These are phyloP conservation scores for Cladosporium sp. DNA, from an alignment of 2,329 filamentous ascomycete genomes.

Conservation along the genomic window DNA sequence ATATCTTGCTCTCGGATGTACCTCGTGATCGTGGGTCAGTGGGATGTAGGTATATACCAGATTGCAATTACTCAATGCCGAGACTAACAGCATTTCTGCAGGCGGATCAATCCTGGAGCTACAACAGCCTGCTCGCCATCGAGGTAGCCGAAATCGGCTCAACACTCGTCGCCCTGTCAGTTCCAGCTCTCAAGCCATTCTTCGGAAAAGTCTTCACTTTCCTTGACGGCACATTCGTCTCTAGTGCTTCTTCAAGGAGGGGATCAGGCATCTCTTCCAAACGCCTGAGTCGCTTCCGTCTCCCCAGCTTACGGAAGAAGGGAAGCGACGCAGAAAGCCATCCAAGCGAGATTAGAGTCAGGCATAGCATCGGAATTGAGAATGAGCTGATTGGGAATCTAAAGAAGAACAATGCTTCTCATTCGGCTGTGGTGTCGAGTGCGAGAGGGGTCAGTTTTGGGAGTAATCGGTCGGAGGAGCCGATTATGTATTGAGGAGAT, in stretches of 20 bases:
- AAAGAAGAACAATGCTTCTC: background rate
- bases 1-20: constrained; percentile 47
- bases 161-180: constrained; percentile 49
- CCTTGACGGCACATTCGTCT: constrained; percentile 11
- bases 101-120: constrained; percentile 48
- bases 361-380: background rate
- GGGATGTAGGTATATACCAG: constrained; percentile 17
- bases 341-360: background rate
- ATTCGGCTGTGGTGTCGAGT: background rate
- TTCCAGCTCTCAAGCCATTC: constrained; percentile 48
- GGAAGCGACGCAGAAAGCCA: background rate
- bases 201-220: constrained; percentile 15
- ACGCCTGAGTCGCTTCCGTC: background rate
- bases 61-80: background rate
- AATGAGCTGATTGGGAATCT: background rate
- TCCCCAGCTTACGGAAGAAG: background rate
- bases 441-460: background rate
- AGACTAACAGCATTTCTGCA: background rate
- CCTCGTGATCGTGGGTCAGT: constrained; percentile 47
- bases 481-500: background rate
- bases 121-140: constrained; percentile 48
- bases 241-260: background rate
- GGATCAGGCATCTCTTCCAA: background rate
- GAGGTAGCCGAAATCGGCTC: constrained; percentile 50
- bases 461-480: background rate